phyloP scores from a whole-genome alignment of 257 asterid genomes.

The Petunia secreta region DNA sequence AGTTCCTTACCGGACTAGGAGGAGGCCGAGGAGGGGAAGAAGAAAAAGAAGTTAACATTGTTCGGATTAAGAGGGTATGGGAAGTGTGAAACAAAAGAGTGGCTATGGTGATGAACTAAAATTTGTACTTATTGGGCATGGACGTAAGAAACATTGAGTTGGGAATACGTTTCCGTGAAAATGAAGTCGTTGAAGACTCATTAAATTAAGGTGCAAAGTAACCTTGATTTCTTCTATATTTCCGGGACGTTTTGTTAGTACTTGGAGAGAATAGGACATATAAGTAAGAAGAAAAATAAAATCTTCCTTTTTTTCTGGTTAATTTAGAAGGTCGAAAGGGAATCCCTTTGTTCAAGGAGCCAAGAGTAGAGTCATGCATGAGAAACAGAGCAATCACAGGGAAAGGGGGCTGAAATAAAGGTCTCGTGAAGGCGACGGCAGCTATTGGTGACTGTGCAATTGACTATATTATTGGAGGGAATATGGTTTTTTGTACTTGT shows the following conservation, averaged over 20 bases:
- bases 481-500: too few relatives aligned
- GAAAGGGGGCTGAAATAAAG: constrained; percentile 42
- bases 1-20: not conserved
- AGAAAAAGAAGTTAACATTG: constrained; percentile 22
- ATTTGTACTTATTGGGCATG: not conserved
- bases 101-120: constrained; percentile 25
- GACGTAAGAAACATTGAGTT: not conserved
- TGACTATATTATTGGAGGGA: too few relatives aligned
- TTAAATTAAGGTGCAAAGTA: too few relatives aligned
- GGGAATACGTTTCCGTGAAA: constrained; percentile 43
- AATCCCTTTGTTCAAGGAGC: constrained; percentile 29
- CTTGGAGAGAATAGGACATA: too few relatives aligned
- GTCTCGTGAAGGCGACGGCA: constrained; percentile 80
- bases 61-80: not conserved
- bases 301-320: not conserved
- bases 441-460: constrained; percentile 31
- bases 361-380: constrained; percentile 32
- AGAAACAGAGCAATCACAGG: constrained; percentile 27
- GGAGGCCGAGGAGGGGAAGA: not conserved
- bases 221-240: too few relatives aligned
- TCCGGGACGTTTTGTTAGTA: too few relatives aligned
- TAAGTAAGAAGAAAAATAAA: too few relatives aligned
- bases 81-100: constrained; percentile 32
- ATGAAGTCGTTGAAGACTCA: constrained; percentile 31
- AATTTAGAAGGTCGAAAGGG: constrained; percentile 38